phyloP scores from a whole-genome alignment of 1,284 basidiomycete species.

The Microbotryum lychnidis-dioicae region DNA sequence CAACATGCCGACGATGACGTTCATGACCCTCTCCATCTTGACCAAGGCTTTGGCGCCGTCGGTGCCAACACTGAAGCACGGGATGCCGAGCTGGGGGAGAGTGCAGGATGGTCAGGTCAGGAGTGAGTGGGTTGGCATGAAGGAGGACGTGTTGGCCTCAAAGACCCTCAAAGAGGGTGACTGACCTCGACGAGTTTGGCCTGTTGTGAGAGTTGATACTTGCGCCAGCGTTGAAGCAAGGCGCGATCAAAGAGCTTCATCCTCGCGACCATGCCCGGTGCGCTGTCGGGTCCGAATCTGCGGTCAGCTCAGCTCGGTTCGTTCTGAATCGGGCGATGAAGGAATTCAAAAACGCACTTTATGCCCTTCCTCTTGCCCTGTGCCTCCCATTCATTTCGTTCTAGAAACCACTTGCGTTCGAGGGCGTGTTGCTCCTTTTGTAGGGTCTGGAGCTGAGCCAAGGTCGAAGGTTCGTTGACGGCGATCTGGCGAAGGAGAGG shows the following conservation, averaged over 20 bases:
- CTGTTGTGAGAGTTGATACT: conserved; percentile 16
- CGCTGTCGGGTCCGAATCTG: too few relatives aligned
- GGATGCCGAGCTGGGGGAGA: conserved; percentile 17
- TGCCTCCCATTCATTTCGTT: conserved; percentile 12
- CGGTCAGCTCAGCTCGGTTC: too few relatives aligned
- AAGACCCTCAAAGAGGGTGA: not conserved
- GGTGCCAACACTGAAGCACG: conserved; percentile 17
- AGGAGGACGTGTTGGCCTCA: too few relatives aligned
- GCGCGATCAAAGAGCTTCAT: conserved; percentile 20
- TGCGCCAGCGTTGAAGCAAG: conserved; percentile 3
- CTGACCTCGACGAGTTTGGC: conserved; percentile 8
- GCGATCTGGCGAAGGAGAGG: conserved; percentile 20
- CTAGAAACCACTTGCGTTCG: conserved; percentile 17
- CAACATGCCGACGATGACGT: conserved; percentile 25
- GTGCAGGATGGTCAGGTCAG: too few relatives aligned
- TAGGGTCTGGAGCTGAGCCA: conserved; percentile 2
- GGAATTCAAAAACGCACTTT: not conserved
- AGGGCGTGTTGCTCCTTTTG: conserved; percentile 20
- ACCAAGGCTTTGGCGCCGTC: conserved; percentile 11
- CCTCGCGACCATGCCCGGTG: not conserved
- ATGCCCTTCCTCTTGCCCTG: not conserved
- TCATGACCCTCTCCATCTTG: conserved; percentile 22
- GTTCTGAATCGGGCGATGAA: too few relatives aligned
- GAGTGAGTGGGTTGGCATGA: too few relatives aligned
- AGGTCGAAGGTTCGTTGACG: not conserved